Evolutionary conservation across 495 filamentous ascomycete species (phyloP).

Genomic region (Podospora comata): DNA sequence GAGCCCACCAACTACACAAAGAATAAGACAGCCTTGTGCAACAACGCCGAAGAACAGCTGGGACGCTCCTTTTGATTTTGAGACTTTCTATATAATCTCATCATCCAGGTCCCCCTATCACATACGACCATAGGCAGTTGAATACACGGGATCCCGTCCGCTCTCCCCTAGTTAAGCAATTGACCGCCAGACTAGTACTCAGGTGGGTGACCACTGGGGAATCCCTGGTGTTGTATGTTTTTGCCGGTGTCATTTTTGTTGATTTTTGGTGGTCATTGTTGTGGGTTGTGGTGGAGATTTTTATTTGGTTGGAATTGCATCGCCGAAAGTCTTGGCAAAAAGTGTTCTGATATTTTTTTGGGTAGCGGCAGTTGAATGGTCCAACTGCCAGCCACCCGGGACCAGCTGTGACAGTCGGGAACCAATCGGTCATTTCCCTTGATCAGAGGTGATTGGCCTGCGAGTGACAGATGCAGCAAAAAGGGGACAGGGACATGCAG

Average conservation of each 20-base stretch:
- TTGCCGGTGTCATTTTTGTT: background rate
- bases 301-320: background rate
- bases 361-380: background rate
- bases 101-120: background rate
- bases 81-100: too few relatives aligned
- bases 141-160: conserved; percentile 50
- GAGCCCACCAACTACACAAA: too few relatives aligned
- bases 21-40: too few relatives aligned
- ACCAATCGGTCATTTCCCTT: conserved; percentile 4
- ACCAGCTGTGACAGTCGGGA: background rate
- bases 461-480: conserved; percentile 2
- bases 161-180: conserved; percentile 45
- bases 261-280: background rate
- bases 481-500: background rate
- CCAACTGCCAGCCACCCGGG: background rate
- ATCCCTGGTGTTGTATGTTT: background rate
- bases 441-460: background rate
- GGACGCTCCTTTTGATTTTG: too few relatives aligned
- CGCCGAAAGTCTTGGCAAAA: background rate
- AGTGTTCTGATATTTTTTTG: background rate
- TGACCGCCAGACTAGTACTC: conserved; percentile 20
- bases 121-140: conserved; percentile 27
- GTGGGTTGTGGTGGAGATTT: background rate
- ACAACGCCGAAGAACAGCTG: too few relatives aligned
- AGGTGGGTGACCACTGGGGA: conserved; percentile 4